Evolutionary conservation across 768 basidiomycete genomes (phyloP).

Genomic region (Termitomyces sp.): DNA sequence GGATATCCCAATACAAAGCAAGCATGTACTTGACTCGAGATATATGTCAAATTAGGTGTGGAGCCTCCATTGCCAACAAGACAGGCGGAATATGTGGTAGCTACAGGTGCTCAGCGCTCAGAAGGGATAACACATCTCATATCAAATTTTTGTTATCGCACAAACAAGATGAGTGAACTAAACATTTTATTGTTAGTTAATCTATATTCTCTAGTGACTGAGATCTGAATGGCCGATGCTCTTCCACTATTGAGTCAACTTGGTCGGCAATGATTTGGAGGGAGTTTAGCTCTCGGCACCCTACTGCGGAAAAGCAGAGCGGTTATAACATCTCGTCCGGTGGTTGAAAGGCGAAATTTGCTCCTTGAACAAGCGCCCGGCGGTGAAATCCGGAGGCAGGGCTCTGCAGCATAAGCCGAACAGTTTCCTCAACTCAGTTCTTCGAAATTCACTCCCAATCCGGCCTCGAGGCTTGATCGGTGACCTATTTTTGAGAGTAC

Average conservation of each 20-base stretch:
- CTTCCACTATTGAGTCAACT: not conserved
- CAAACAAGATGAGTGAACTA: not conserved
- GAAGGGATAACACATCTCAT: not conserved
- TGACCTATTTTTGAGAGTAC: not conserved
- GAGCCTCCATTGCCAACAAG: not conserved
- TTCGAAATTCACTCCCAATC: not conserved
- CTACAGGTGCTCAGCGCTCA: not conserved
- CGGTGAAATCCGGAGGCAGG: not conserved
- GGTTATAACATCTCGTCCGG: not conserved
- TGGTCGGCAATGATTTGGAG: not conserved
- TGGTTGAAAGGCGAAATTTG: not conserved
- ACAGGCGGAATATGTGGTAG: not conserved
- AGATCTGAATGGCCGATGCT: too few species aligned
- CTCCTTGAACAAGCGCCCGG: not conserved
- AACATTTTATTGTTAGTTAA: not conserved
- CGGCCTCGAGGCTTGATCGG: not conserved
- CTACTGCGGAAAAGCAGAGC: not conserved
- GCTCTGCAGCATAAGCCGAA: not conserved
- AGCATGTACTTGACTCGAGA: not conserved
- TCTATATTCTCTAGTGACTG: too few species aligned
- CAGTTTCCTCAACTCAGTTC: not conserved
- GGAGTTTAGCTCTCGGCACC: not conserved
- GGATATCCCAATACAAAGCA: not conserved
- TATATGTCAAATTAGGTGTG: not conserved
- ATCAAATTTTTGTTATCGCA: not conserved